Base-by-base conservation (phyloP, 768 basidiomycete species). In the Boletus reticuloceps region DNA sequence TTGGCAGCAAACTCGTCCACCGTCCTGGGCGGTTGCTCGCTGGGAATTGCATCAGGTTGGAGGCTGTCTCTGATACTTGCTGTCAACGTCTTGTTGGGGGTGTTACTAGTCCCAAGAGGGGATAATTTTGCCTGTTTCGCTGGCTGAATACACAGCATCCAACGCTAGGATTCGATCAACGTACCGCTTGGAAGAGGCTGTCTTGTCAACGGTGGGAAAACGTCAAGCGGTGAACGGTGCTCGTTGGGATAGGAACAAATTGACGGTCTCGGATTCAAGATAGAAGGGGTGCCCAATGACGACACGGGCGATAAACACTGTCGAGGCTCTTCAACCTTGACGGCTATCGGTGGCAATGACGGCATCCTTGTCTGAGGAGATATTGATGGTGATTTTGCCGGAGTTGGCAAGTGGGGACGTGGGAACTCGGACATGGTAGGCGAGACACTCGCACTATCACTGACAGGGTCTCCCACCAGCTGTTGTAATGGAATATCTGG, bases 311-410 rank as follows among this genome's bases (percentile, higher is more conserved):
- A 56, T 2, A 51, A 13, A 27, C 37, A 52, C 14, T 41, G 51
- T 41, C 45, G 45, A 13, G 22, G 1, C 0, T 67, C 67, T n/a
- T 70, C 69, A 12, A 57, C 27, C 53, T 70, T 70, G 46, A 72
- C 58, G 10, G 63, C 65, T 34, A 70, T 72, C 25, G 65, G 63
- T 0, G 69, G 69, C 31, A 72, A 47, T n/a, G 71, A 72, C 17
- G 34, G 59, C 34, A 61, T 37, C 16, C 69, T 52, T 22, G 52
- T 52, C 3, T 53, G 50, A 2, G 58, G 60, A 0, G 56, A 53
- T 47, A 31, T 42, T 1, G 50, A 31, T 0, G 69, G 69, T 0
- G 69, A 70, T 19, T 60, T 59, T 17, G 70, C 58, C 27, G 69
- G 69, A 0, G 69, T 70, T 2, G 69, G 69, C 36, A 70, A 44